Evolutionary conservation across 2,329 filamentous ascomycete species (phyloP).

Genomic region (Pseudogymnoascus verrucosus): DNA sequence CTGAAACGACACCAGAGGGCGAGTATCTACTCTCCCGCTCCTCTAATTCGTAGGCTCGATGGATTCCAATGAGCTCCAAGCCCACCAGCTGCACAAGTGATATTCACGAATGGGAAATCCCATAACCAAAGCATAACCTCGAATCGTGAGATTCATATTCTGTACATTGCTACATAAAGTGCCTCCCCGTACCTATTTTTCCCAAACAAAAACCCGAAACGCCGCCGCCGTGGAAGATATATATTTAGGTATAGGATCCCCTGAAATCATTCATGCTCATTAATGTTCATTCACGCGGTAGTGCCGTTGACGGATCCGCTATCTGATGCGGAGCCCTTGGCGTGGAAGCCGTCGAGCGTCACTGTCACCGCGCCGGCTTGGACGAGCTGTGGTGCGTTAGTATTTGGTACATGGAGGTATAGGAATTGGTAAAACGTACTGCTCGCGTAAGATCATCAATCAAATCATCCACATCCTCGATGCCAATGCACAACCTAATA

Average conservation of each 20-base stretch:
- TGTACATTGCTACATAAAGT: constrained; percentile 8
- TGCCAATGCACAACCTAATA: constrained; percentile 90
- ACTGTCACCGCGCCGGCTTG: constrained; percentile 90
- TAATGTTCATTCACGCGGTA: not conserved
- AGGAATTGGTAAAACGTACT: constrained; percentile 47
- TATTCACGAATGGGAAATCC: not conserved
- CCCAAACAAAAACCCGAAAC: constrained; percentile 2
- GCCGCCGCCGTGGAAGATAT: not conserved
- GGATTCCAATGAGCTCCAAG: not conserved
- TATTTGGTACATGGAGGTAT: not conserved
- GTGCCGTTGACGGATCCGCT: not conserved
- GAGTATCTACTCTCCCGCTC: too few relatives aligned
- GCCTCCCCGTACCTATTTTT: not conserved
- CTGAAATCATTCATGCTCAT: not conserved
- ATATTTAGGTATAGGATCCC: not conserved
- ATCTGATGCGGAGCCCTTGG: constrained; percentile 27
- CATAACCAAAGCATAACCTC: not conserved
- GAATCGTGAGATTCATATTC: not conserved
- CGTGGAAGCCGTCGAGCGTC: constrained; percentile 73
- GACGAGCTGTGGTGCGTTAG: constrained; percentile 54
- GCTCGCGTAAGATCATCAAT: constrained; percentile 89
- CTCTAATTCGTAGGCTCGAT: not conserved
- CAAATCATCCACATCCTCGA: constrained; percentile 85
- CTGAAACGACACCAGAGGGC: not conserved
- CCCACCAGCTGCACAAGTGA: not conserved